Percentiles rank a stretch among this genome's conserved stretches.
Evolutionary conservation across 2,329 filamentous ascomycete genomes (phyloP).

Genomic region (Cryphonectria nitschkei): DNA sequence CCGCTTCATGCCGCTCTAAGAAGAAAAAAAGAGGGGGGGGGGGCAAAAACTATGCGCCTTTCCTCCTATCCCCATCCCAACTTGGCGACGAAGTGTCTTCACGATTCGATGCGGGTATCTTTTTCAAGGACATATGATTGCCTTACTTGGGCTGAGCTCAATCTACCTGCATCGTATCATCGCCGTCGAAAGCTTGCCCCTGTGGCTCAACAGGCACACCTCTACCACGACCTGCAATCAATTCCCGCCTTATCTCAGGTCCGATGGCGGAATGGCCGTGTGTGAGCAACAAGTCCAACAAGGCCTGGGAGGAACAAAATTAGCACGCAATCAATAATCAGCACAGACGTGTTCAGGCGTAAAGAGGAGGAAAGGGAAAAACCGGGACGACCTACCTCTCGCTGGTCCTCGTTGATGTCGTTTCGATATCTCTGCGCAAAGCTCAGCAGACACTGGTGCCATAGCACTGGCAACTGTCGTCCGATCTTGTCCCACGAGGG

Average conservation of each 20-base stretch:
- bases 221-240: conserved; percentile 84
- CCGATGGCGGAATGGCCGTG: conserved; percentile 88
- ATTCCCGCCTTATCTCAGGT: conserved; percentile 85
- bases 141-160: conserved; percentile 28
- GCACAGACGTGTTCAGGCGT: neutral
- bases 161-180: conserved; percentile 89
- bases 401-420: conserved; percentile 93
- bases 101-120: conserved; percentile 20
- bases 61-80: neutral
- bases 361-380: too few species aligned
- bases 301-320: conserved; percentile 52
- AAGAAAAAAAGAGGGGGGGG: neutral
- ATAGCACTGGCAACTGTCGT: conserved; percentile 79
- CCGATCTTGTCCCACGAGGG: conserved; percentile 44
- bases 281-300: conserved; percentile 83
- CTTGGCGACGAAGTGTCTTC: neutral
- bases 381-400: conserved; percentile 46
- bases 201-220: conserved; percentile 70
- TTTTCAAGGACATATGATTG: conserved; percentile 28
- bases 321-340: conserved; percentile 16
- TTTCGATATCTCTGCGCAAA: conserved; percentile 96
- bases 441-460: conserved; percentile 90
- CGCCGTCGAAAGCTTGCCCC: conserved; percentile 65
- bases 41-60: neutral
- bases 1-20: neutral